A percentile compares a stretch with the other conserved stretches of the same genome.
These are phyloP conservation scores for Penicillium angulare DNA, from an alignment of 495 filamentous ascomycete genomes.

Conservation along the genomic window DNA sequence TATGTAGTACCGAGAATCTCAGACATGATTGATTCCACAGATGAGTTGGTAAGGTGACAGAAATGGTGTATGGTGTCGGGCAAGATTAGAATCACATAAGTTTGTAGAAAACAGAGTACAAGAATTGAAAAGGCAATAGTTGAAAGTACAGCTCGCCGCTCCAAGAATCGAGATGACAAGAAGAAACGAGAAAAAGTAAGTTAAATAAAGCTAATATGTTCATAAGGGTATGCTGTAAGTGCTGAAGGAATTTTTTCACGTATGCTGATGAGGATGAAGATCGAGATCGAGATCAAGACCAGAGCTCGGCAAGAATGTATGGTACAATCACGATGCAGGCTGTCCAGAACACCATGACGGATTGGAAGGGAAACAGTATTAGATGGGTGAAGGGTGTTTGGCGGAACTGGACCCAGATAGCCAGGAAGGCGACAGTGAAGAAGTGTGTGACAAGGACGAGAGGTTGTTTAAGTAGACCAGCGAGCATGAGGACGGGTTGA, in stretches of 20 bases:
- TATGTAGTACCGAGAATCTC: constrained; percentile 7
- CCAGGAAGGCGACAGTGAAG: constrained; percentile 86
- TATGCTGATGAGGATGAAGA: background rate
- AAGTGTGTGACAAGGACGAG: constrained; percentile 86
- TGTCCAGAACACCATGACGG: constrained; percentile 73
- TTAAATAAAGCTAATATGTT: constrained; percentile 6
- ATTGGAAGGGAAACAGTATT: constrained; percentile 58
- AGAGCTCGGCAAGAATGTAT: constrained; percentile 56
- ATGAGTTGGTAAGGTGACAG: background rate
- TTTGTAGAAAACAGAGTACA: background rate
- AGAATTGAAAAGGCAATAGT: constrained; percentile 4
- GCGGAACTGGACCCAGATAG: constrained; percentile 73
- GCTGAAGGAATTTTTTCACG: background rate
- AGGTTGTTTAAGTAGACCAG: constrained; percentile 77
- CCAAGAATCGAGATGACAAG: constrained; percentile 4
- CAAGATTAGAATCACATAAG: constrained; percentile 19
- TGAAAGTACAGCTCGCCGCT: constrained; percentile 1
- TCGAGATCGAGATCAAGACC: background rate
- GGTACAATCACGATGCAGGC: constrained; percentile 88
- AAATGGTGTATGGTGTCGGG: background rate
- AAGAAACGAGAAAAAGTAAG: too few relatives aligned
- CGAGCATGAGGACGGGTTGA: constrained; percentile 79
- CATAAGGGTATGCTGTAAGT: background rate
- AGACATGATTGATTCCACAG: background rate
- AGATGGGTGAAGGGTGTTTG: constrained; percentile 56